Conservation (phyloP, 441 rosid species). For the Arabidopsis hybrid region DNA sequence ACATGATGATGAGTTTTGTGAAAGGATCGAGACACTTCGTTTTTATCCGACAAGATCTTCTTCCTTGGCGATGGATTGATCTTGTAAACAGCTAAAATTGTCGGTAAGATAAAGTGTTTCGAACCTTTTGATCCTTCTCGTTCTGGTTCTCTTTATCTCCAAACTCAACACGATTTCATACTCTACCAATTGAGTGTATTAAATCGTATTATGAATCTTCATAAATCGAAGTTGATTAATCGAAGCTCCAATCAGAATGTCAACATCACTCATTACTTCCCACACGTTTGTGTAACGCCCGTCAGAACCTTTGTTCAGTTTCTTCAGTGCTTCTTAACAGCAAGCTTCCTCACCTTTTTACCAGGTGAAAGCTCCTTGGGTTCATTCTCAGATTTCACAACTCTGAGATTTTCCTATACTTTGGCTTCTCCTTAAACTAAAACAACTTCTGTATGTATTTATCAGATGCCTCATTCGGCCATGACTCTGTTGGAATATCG, state of each 20-base stretch:
- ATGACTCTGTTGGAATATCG: slow-evolving; percentile 81
- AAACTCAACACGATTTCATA: too few species aligned
- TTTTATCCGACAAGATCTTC: too few species aligned
- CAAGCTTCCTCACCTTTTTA: slow-evolving; percentile 87
- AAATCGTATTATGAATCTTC: too few species aligned
- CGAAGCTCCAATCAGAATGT: slow-evolving; percentile 90
- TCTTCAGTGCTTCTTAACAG: slow-evolving; percentile 94
- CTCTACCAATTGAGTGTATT: too few species aligned
- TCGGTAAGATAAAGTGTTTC: too few species aligned
- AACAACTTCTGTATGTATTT: slow-evolving; percentile 80
- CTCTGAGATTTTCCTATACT: slow-evolving; percentile 84
- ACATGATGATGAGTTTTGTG: too few species aligned
- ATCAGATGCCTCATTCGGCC: slow-evolving; percentile 78
- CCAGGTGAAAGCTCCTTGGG: slow-evolving; percentile 91
- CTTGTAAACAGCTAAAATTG: too few species aligned
- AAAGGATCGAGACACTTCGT: too few species aligned
- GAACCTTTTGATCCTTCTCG: too few species aligned
- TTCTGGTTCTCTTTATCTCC: too few species aligned
- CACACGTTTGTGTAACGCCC: slow-evolving; percentile 88
- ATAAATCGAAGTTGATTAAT: too few species aligned
- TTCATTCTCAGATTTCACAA: slow-evolving; percentile 71
- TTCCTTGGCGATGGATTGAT: too few species aligned
- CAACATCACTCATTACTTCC: slow-evolving; percentile 94
- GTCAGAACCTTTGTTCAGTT: slow-evolving; percentile 91
- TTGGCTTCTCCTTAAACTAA: slow-evolving; percentile 90